Evolutionary conservation across 1,139 yeast species (phyloP), one percentile per base, ranked within the genome.

Genomic region (Suhomyces wounanorum): DNA sequence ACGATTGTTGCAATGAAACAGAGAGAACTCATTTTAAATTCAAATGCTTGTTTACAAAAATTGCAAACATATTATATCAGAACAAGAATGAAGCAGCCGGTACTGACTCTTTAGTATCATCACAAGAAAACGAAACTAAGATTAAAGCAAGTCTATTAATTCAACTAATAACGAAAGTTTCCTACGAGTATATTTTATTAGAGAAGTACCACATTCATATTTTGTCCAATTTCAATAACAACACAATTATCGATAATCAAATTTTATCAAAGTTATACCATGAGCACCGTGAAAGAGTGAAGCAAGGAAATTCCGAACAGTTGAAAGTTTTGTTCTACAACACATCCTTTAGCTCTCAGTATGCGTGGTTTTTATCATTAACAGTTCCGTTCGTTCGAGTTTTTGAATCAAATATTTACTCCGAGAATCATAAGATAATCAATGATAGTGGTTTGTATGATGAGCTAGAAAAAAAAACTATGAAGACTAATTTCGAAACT

Each of bases 121-220:
- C 52, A 4, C 50, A 48, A 1, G 53, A 54, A 48, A 40, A 37
- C 38, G 45, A 42, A 33, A 37, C 41, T 31, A 46, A 44, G 30
- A 14, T 49, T 33, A 51, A 51, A 16, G 58, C 59, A 3, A 59
- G 64, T 13, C 54, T 67, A 33, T 55, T 74, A 18, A 50, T 74
- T 31, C 75, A 70, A 52, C 51, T 67, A 6, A 61, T 75, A 3
- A 67, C 74, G 3, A 74, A 73, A 53, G 72, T 73, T 7, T 68
- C 77, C 0, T 71, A 72, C 55, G 81, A 77, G 52, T 77, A 62
- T 54, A 65, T 74, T 47, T 61, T 76, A 31, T 62, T 77, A 53
- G 81, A 77, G 49, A 73, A 69, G 52, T 77, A 76, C 56, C 70
- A 66, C 49, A 65, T 76, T 33, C 78, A 76, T 47, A 72, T 75